Base-by-base conservation (phyloP, 192 early-diverging fungal species). In the Entomortierella lignicola region DNA sequence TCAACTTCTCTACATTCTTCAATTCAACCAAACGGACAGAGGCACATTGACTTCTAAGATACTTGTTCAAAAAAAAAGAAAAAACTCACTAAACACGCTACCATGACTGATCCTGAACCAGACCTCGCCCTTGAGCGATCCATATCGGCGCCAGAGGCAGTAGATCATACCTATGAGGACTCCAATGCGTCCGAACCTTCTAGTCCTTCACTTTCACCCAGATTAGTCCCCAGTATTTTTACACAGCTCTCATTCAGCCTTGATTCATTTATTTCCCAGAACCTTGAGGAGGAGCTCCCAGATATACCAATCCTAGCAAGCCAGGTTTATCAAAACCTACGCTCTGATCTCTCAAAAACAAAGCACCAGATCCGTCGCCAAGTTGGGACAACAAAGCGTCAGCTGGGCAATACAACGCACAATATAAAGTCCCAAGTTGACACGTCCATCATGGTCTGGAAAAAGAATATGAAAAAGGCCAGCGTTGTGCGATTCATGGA, bases 401-500 rank as follows among this genome's bases (percentile, higher is more conserved):
- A 79, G 43, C 55, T 79, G 41, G 75, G 70, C 21, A 29, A 57
- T 17, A 69, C 67, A 5, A 31, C 67, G 55, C 59, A 39, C 50
- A 69, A 69, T 26, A 62, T 79, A 18, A 79, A 79, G 50, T 64
- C 66, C 0, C 74, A 79, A 50, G 61, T 79, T 18, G 74, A 79
- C 47, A 66, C 75, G 21, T 68, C 75, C 0, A 65, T 79, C 25
- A 44, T 42, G 62, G 42, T 79, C 31, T 79, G 67, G 67, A 59
- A 66, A 26, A 58, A 70, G 55, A 64, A 66, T 37, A 70, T 79
- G 75, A 65, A 79, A 26, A 79, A 79, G n/a, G 81, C 82, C 30
- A 85, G 82, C 11, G 82, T 82, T 6, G 87, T 85, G 23, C 75
- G 72, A 27, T 71, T 86, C 15, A 82, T 86, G 41, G 89, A 92